Base-by-base conservation (phyloP, 1,284 basidiomycete genomes). In the Polyporus tsugae region DNA sequence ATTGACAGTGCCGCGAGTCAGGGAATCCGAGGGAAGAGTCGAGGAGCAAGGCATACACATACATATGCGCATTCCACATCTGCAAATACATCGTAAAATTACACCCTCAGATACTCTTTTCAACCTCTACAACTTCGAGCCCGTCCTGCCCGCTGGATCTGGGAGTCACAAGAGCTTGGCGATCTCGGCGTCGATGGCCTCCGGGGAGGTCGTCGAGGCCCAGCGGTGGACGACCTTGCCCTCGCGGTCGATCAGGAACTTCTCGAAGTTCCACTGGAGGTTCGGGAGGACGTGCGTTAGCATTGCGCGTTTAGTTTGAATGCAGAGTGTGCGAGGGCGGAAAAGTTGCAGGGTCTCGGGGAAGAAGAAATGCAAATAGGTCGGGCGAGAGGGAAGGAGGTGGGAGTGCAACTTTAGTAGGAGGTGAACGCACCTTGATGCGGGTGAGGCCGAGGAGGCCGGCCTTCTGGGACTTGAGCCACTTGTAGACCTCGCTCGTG, bases 401-500 rank as follows among this genome's bases (percentile, higher is more conserved):
- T 25, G 59, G 39, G 22, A n/a, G 22, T 36, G 33, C 13, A 7
- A 22, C 4, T 9, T 11, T 13, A 36, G 25, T 13, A 39, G 29
- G 33, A 59, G 22, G 38, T n/a, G 38, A 11, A 78, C 82, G 15
- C 65, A 90, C 91, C 87, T 95, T 95, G 82, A 95, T 94, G 63
- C 91, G 85, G 22, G 87, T 86, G 63, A 94, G 81, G 38, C 94
- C 93, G 59, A 95, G 78, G 52, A 95, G 74, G 9, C 93, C 93
- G 2, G 90, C 72, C 81, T 94, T 93, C 81, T 94, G 83, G 58
- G 83, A 82, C 86, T 97, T 97, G 75, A 97, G 87, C 88, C 90
- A 97, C 70, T 92, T 88, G 84, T 89, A 97, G 9, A 95, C 93
- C 76, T 93, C 87, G 80, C 95, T 95, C 57, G 89, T 86, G 70